Evolutionary conservation across 805 yeast species (phyloP).

Genomic region (Starmerella davenportii): DNA sequence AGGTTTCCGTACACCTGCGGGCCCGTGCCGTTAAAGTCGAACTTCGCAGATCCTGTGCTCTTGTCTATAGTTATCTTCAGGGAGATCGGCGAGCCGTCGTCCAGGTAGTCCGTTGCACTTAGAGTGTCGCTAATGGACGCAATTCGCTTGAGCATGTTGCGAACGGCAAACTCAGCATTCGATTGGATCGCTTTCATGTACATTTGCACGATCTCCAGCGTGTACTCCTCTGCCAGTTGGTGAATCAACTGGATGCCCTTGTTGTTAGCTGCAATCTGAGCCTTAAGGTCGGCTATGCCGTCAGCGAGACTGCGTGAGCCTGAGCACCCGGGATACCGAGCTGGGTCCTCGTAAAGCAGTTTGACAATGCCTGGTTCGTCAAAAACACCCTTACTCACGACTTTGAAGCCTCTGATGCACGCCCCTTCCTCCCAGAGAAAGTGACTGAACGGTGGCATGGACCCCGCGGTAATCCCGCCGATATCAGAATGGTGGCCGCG

Average conservation of each 20-base stretch:
- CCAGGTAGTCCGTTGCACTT: constrained; percentile 20
- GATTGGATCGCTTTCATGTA: constrained; percentile 73
- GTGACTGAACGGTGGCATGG: constrained; percentile 86
- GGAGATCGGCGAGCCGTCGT: constrained; percentile 22
- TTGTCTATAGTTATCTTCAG: constrained; percentile 27
- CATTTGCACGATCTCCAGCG: constrained; percentile 37
- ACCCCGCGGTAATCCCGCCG: constrained; percentile 82
- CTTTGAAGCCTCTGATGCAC: constrained; percentile 55
- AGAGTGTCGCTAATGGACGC: constrained; percentile 15
- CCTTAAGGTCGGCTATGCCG: constrained; percentile 66
- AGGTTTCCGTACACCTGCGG: constrained; percentile 77
- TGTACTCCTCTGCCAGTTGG: constrained; percentile 43
- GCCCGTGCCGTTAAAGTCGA: constrained; percentile 76
- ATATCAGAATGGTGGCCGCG: constrained; percentile 95
- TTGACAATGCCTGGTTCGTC: constrained; percentile 53
- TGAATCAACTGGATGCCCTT: constrained; percentile 58
- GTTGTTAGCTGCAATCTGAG: constrained; percentile 77
- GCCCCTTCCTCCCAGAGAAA: constrained; percentile 84
- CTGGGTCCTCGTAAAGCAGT: constrained; percentile 53
- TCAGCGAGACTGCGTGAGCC: constrained; percentile 76
- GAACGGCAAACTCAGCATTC: constrained; percentile 61
- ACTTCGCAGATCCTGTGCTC: constrained; percentile 41
- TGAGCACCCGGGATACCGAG: constrained; percentile 66
- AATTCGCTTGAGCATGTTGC: constrained; percentile 31
- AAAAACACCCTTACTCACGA: constrained; percentile 54